phyloP scores from a whole-genome alignment of 2,329 filamentous ascomycete genomes.

The Penicillium sp. region DNA sequence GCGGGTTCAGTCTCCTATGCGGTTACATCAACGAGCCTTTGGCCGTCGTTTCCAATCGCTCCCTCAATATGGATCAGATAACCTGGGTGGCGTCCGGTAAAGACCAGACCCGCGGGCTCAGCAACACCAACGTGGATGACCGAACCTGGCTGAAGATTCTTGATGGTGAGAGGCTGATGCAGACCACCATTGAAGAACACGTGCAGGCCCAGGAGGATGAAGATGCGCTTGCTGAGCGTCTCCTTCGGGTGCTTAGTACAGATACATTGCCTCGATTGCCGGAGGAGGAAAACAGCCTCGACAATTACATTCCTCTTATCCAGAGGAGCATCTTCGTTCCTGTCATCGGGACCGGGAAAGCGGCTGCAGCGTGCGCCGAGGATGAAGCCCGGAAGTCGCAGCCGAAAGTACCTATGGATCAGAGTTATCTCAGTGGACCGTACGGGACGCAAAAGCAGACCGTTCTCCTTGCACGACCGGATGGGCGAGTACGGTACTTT shows the following conservation, averaged over 20 bases:
- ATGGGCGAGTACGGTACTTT: constrained; percentile 57
- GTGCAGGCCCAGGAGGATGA: constrained; percentile 42
- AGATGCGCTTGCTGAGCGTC: constrained; percentile 48
- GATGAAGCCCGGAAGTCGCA: constrained; percentile 15
- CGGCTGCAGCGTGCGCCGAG: constrained; percentile 33
- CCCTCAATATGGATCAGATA: constrained; percentile 48
- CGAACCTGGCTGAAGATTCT: constrained; percentile 59
- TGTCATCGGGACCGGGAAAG: constrained; percentile 42
- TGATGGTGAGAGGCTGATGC: constrained; percentile 52
- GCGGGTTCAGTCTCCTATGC: constrained; percentile 60
- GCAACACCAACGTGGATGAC: constrained; percentile 58
- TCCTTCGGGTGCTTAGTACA: constrained; percentile 51
- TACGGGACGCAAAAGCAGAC: constrained; percentile 65
- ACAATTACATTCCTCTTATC: constrained; percentile 54
- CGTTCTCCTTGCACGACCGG: constrained; percentile 52
- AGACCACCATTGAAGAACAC: constrained; percentile 47
- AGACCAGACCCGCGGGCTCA: constrained; percentile 55
- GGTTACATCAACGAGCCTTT: constrained; percentile 53
- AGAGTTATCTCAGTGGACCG: constrained; percentile 43
- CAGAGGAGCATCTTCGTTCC: constrained; percentile 60
- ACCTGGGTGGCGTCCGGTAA: constrained; percentile 48
- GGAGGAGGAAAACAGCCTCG: constrained; percentile 46
- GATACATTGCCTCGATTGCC: constrained; percentile 54
- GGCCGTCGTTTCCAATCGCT: constrained; percentile 60
- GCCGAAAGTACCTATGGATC: constrained; percentile 24